A percentile compares a stretch with the other conserved stretches of the same genome.
Conservation (phyloP, 441 rosid genomes). For the Adansonia grandidieri region DNA sequence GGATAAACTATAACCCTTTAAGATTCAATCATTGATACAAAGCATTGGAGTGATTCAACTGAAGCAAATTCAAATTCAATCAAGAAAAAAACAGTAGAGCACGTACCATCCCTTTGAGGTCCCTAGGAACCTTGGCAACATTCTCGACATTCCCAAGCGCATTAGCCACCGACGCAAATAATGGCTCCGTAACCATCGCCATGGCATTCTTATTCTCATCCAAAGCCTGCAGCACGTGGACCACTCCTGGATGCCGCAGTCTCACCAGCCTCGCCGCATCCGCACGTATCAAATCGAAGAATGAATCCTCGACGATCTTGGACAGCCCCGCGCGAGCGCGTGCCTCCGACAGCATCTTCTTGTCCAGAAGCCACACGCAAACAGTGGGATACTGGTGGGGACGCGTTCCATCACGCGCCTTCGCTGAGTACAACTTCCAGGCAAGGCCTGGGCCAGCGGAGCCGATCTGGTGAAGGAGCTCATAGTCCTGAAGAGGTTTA, state of each 20-base stretch:
- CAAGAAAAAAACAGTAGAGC: not conserved
- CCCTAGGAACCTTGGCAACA: constrained; percentile 71
- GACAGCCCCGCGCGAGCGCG: constrained; percentile 73
- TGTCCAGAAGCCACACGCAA: constrained; percentile 93
- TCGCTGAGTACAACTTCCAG: constrained; percentile 84
- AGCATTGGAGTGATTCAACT: constrained; percentile 8
- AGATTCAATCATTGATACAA: not conserved
- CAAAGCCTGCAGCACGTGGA: constrained; percentile 91
- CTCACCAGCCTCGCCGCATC: constrained; percentile 81
- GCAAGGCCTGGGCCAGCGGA: constrained; percentile 90
- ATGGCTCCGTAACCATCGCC: constrained; percentile 96
- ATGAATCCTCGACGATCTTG: constrained; percentile 78
- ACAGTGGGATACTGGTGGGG: constrained; percentile 83
- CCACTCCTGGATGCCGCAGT: constrained; percentile 93
- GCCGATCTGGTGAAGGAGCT: constrained; percentile 87
- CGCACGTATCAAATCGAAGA: constrained; percentile 73
- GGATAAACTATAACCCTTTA: constrained; percentile 17
- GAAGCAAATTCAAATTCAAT: not conserved
- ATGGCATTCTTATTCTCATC: constrained; percentile 92
- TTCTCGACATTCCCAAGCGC: constrained; percentile 79
- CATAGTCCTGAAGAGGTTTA: constrained; percentile 85
- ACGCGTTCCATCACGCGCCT: constrained; percentile 73
- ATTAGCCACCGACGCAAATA: constrained; percentile 86
- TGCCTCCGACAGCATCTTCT: constrained; percentile 74
- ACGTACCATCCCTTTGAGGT: constrained; percentile 78